A percentile compares a stretch with the other conserved stretches of the same genome.
These are phyloP conservation scores for Chlorencoelia australis DNA, from an alignment of 2,329 filamentous ascomycete genomes.

Conservation along the genomic window DNA sequence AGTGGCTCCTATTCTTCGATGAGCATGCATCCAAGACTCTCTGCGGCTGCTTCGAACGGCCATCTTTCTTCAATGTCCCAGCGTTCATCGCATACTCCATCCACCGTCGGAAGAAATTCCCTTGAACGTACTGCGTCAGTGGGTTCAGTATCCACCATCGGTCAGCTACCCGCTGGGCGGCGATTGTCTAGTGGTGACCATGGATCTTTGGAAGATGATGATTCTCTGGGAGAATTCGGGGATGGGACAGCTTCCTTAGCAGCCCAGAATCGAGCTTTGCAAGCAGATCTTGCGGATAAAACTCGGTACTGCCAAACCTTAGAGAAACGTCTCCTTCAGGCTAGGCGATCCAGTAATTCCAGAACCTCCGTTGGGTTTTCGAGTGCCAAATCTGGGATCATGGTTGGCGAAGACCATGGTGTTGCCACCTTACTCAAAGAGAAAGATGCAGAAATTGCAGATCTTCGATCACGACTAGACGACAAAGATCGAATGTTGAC, in stretches of 20 bases:
- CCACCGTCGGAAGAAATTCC: conserved; percentile 33
- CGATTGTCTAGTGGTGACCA: conserved; percentile 19
- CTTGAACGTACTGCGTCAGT: conserved; percentile 58
- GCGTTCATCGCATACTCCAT: conserved; percentile 61
- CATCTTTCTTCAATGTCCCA: conserved; percentile 45
- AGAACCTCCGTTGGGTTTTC: conserved; percentile 68
- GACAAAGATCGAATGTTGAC: conserved; percentile 92
- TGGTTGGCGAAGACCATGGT: conserved; percentile 71
- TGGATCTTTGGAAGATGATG: conserved; percentile 45
- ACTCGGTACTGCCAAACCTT: conserved; percentile 92
- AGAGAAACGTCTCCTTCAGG: conserved; percentile 85
- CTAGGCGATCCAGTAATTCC: conserved; percentile 79
- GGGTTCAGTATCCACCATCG: conserved; percentile 39
- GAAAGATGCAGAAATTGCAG: conserved; percentile 86
- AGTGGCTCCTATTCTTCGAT: conserved; percentile 62
- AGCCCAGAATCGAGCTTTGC: conserved; percentile 83
- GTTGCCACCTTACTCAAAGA: conserved; percentile 66
- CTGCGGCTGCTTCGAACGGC: conserved; percentile 27
- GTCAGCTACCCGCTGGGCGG: conserved; percentile 16
- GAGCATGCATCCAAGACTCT: conserved; percentile 53
- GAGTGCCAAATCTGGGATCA: conserved; percentile 47
- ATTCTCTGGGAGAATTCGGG: conserved; percentile 69
- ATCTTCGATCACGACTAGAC: conserved; percentile 78
- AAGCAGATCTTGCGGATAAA: conserved; percentile 92
- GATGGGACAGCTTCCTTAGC: conserved; percentile 75